These are phyloP conservation scores for Gossypium longicalyx DNA, from an alignment of 345 rosid species.

Conservation along the genomic window DNA sequence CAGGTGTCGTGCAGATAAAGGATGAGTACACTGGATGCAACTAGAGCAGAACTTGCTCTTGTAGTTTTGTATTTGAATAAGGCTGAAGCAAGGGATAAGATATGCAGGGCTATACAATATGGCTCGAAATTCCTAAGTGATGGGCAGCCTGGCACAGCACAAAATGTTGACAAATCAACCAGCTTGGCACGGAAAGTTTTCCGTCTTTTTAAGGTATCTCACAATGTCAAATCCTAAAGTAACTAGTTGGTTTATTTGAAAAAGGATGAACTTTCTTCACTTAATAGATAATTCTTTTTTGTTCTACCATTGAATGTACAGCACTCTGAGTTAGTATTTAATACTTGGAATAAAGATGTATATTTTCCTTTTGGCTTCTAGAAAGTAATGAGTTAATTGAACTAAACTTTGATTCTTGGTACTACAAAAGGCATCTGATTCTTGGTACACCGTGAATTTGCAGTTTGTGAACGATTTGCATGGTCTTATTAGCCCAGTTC, in stretches of 20 bases:
- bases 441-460: conserved; percentile 25
- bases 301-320: neutral
- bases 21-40: conserved; percentile 75
- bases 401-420: neutral
- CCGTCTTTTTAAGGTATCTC: conserved; percentile 82
- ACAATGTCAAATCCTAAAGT: neutral
- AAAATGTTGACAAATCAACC: conserved; percentile 85
- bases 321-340: neutral
- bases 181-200: conserved; percentile 98
- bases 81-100: conserved; percentile 99
- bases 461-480: conserved; percentile 96
- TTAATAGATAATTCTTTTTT: neutral
- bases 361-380: no score
- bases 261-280: neutral
- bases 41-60: conserved; percentile 88
- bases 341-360: no score
- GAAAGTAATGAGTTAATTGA: no score
- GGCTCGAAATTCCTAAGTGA: conserved; percentile 88
- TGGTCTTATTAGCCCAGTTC: conserved; percentile 76
- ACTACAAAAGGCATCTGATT: neutral
- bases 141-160: conserved; percentile 95
- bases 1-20: conserved; percentile 26
- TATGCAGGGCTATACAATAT: conserved; percentile 95
- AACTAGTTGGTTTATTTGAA: neutral
- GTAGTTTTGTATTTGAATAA: conserved; percentile 80